Base-by-base conservation (phyloP, 805 yeast species). In the Zygoascus ofunaensis region DNA sequence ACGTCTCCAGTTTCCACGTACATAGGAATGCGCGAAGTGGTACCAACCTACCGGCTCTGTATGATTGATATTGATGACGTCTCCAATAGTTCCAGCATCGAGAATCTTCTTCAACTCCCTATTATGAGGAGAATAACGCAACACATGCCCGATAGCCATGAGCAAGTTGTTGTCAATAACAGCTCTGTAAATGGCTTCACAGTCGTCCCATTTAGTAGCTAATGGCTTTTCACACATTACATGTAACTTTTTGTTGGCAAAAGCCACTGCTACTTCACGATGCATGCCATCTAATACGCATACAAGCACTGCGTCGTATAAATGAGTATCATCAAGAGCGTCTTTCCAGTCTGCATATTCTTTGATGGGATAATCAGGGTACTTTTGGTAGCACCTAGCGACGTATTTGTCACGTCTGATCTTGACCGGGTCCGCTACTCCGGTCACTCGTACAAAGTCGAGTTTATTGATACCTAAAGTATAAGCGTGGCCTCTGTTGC, bases 21-120 rank as follows among this genome's bases (percentile, higher is more conserved):
- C 59, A 44, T 51, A 55, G 15, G 59, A 55, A 38, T 55, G 59
- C 8, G 59, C 56, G 48, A 52, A 55, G 39, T 55, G 59, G 45
- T 42, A 51, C 51, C 51, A 53, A 10, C 59, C 59, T 5, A 55
- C 57, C 2, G 59, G 59, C 43, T 55, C 59, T 3, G 59, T 55
- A 42, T 55, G 59, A 28, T 55, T 53, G 28, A 55, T 47, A 43
- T 51, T 52, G 40, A 55, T 44, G 34, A 55, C 49, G 14, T 51
- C 52, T 5, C 59, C 59, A 40, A 55, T 39, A 7, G 33, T 48
- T 7, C 54, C 53, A 14, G 35, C 35, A 34, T 54, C 57, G 18
- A 55, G 42, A n/a, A 55, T 37, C 41, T 41, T 20, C 39, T 54
- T 54, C 24, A 55, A 48, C 35, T 34, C 48, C 10, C 49, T 37